phyloP scores from a whole-genome alignment of 2,329 filamentous ascomycete species.

The Fusarium abutilonis region DNA sequence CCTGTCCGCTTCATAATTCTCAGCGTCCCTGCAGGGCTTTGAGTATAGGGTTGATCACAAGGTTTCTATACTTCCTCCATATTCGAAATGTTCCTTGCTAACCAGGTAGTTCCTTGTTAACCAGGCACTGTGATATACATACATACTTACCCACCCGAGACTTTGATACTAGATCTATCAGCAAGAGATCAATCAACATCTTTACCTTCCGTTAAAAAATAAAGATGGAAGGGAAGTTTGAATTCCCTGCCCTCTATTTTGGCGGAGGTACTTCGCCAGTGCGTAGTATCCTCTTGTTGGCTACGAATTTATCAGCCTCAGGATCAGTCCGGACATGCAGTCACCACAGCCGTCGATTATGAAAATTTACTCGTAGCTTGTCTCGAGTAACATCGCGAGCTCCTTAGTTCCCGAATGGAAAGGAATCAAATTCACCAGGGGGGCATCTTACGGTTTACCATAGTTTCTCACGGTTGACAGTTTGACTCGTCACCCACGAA shows the following conservation, averaged over 20 bases:
- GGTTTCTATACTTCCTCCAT: slow-evolving; percentile 14
- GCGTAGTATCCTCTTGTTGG: background rate
- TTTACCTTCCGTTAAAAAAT: slow-evolving; percentile 1
- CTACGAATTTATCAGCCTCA: slow-evolving; percentile 3
- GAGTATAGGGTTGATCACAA: slow-evolving; percentile 4
- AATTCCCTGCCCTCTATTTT: background rate
- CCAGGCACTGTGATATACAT: background rate
- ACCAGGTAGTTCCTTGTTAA: slow-evolving; percentile 11
- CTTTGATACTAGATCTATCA: slow-evolving; percentile 15
- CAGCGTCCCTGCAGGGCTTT: background rate
- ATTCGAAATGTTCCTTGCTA: slow-evolving; percentile 3
- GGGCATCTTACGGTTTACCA: slow-evolving; percentile 27
- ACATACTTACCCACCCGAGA: slow-evolving; percentile 8
- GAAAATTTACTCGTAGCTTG: slow-evolving; percentile 14
- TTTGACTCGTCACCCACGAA: slow-evolving; percentile 25
- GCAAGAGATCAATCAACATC: background rate
- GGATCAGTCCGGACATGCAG: background rate
- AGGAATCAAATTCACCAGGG: slow-evolving; percentile 15
- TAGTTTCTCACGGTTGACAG: slow-evolving; percentile 29
- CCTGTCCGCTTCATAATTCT: slow-evolving; percentile 11
- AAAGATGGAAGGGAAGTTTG: background rate
- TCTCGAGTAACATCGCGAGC: slow-evolving; percentile 26
- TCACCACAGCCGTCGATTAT: slow-evolving; percentile 20
- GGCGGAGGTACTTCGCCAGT: slow-evolving; percentile 1
- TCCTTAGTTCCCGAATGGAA: slow-evolving; percentile 19